Conservation (phyloP, 2,329 filamentous ascomycete genomes). For the Chalaropsis thielavioides region DNA sequence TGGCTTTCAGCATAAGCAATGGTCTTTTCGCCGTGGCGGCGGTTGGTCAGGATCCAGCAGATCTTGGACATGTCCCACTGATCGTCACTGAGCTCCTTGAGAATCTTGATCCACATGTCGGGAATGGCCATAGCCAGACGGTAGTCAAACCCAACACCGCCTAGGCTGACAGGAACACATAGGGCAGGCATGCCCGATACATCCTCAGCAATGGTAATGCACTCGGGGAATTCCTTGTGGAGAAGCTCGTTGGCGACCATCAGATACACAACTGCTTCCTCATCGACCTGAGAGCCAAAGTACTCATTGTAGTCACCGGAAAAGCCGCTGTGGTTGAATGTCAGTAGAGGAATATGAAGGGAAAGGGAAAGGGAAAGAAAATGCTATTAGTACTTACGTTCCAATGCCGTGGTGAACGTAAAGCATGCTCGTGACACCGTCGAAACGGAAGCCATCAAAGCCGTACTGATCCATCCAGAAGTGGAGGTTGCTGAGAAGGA, state of each 20-base stretch:
- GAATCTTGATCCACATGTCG: constrained; percentile 97
- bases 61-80: constrained; percentile 85
- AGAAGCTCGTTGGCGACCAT: constrained; percentile 96
- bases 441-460: constrained; percentile 95
- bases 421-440: constrained; percentile 97
- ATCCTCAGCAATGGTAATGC: constrained; percentile 89
- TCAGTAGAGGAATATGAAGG: not conserved
- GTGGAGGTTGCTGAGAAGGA: constrained; percentile 82
- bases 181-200: constrained; percentile 98
- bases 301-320: constrained; percentile 98
- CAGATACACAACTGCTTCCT: constrained; percentile 86
- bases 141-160: constrained; percentile 94
- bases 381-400: constrained; percentile 47
- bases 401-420: constrained; percentile 93
- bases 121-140: constrained; percentile 93
- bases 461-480: constrained; percentile 99
- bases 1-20: constrained; percentile 97
- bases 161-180: constrained; percentile 69
- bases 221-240: constrained; percentile 72
- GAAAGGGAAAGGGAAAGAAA: not conserved
- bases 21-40: constrained; percentile 90
- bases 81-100: constrained; percentile 84
- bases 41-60: constrained; percentile 76
- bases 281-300: constrained; percentile 76
- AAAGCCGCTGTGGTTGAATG: constrained; percentile 53